These are phyloP conservation scores for Polygonum aviculare DNA, from an alignment of 148 eudicot species.

Conservation along the genomic window DNA sequence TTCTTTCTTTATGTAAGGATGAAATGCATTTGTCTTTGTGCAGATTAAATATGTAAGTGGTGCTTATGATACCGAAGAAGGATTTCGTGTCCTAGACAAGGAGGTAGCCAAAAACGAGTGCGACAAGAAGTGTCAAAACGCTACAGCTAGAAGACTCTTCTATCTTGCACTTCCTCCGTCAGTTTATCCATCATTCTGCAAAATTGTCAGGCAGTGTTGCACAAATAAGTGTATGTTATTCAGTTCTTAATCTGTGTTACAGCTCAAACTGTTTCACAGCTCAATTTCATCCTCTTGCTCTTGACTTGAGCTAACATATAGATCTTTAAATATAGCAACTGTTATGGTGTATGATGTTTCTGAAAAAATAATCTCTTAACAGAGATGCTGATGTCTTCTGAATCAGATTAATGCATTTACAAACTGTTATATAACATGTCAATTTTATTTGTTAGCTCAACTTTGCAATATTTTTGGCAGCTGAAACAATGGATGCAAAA, in stretches of 20 bases:
- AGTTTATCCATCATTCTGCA: conserved; percentile 93
- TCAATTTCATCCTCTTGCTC: neutral
- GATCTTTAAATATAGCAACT: too few relatives aligned
- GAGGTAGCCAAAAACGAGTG: conserved; percentile 56
- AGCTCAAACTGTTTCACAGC: neutral
- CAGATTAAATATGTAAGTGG: conserved; percentile 90
- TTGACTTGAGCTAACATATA: neutral
- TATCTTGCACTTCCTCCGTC: conserved; percentile 99
- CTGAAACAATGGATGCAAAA: conserved; percentile 36
- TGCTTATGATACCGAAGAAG: conserved; percentile 67
- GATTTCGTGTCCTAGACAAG: conserved; percentile 59
- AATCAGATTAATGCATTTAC: too few relatives aligned
- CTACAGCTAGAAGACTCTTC: conserved; percentile 72
- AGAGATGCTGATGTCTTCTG: too few relatives aligned
- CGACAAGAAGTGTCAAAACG: conserved; percentile 35
- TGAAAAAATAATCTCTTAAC: too few relatives aligned
- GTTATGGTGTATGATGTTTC: too few relatives aligned
- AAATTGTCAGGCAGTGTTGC: conserved; percentile 62
- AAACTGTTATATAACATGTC: too few relatives aligned
- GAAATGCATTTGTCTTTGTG: conserved; percentile 6
- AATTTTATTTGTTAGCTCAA: too few relatives aligned
- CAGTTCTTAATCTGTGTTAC: neutral
- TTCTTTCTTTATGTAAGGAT: neutral
- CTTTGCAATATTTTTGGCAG: conserved; percentile 29
- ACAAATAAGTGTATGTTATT: conserved; percentile 63